Base-by-base conservation (phyloP, 805 yeast species). In the Vanderwaltozyma polyspora region DNA sequence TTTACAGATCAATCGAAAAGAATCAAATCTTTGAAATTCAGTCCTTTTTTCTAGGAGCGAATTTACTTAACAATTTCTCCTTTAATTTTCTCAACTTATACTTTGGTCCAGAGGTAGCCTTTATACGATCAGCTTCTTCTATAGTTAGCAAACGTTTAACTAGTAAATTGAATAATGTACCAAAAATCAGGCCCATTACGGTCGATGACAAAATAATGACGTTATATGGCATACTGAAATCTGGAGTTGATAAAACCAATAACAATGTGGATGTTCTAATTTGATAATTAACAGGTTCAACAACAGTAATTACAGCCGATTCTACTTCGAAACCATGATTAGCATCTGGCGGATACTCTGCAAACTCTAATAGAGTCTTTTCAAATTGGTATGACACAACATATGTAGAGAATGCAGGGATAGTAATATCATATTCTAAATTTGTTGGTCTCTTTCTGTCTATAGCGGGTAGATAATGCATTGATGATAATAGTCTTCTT, bases 331-430 rank as follows among this genome's bases (percentile, higher is more conserved):
- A 91, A 1, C 98, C 98, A 48, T 91, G 96, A 55, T 91, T 91
- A 2, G 98, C 97, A 64, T 91, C 98, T 1, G 98, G 98, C n/a
- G 98, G 98, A 51, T 91, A 91, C 55, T 91, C 97, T 3, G 86
- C 81, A 40, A 82, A 76, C 37, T 79, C 69, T 21, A 91, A 66
- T 52, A 91, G 66, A 0, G 94, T 76, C 55, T 87, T 91, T 53
- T 91, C 97, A 52, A 89, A 87, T 36, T 78, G 72, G 52, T 82
- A 82, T 3, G 79, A 74, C 34, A 85, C 45, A 1, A 79, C 68
- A 29, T 81, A 55, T 6, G 76, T 66, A 11, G 76, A 66, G 3
- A 64, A 51, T 2, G 87, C 70, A 0, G 96, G 96, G 3, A 89
- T 51, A 0, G 47, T 51, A 15, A 89, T 50, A 7, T 60, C 59